phyloP scores from a whole-genome alignment of 306 rosid genomes.

The Medicago truncatula region MtrunA17r5.0-ANR NC_053042.1:18850501-18851000 shows the following conservation, averaged over 20 bases:
- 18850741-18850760: conserved; percentile 82
- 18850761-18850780: conserved; percentile 73
- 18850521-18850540: conserved; percentile 20
- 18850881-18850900: background rate
- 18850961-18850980: background rate
- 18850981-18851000: too few relatives aligned
- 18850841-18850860: conserved; percentile 11
- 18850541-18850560: conserved; percentile 20
- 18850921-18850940: background rate
- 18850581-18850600: conserved; percentile 24
- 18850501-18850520: conserved; percentile 30
- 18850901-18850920: background rate
- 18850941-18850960: background rate
- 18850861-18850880: conserved; percentile 17
- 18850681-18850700: conserved; percentile 2
- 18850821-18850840: background rate
- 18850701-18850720: conserved; percentile 4
- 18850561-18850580: conserved; percentile 29
- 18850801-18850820: conserved; percentile 31
- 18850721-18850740: conserved; percentile 53
- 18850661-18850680: conserved; percentile 18
- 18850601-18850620: conserved; percentile 27
- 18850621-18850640: conserved; percentile 26
- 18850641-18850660: background rate
- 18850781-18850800: conserved; percentile 44